Base-by-base conservation (phyloP, 208 protist genomes). In the Trypanosoma theileri region DNA sequence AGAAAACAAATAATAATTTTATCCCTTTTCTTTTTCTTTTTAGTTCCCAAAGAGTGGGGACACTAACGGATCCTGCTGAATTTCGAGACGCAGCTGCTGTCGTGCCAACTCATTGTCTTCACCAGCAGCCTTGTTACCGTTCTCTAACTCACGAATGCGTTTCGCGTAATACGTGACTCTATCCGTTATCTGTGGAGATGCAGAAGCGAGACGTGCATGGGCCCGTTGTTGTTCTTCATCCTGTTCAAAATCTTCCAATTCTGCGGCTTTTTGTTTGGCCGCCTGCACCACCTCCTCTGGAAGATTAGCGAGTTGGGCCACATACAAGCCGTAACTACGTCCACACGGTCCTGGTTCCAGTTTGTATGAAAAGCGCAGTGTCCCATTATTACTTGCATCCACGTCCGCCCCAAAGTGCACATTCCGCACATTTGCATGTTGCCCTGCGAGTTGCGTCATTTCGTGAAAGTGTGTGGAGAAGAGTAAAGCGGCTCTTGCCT, bases 391-490 rank as follows among this genome's bases (percentile, higher is more conserved):
- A 48, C 84, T 80, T 35, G 28, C 28, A 68, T 91, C 78, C 28
- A 87, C 81, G 42, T 89, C 79, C 12, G 88, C 93, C 16, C 83
- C 89, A 73, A 98, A 94, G 72, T 97, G 90, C 16, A 80, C 71
- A 73, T 98, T 97, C 28, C 58, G 60, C 46, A 92, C 58, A 21
- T 80, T 73, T 2, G 59, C 45, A 50, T 82, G 84, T 44, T 84
- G 54, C 60, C 67, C 73, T 22, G 83, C 80, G 4, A 99, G 81
- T 48, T 87, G 88, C 14, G 98, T 99, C 26, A 99, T 88, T 85
- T 99, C 99, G 78, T 99, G 99, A 79, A 99, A 99, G 84, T 99
- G 99, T 14, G 98, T 99, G 16, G 99, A 99, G 80, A 99, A 99
- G 55, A 99, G 81, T 45, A 94, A 88, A 12, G 96, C 89, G 8